Base-by-base conservation (phyloP, 2,329 filamentous ascomycete species). In the Xylaria sp. region DNA sequence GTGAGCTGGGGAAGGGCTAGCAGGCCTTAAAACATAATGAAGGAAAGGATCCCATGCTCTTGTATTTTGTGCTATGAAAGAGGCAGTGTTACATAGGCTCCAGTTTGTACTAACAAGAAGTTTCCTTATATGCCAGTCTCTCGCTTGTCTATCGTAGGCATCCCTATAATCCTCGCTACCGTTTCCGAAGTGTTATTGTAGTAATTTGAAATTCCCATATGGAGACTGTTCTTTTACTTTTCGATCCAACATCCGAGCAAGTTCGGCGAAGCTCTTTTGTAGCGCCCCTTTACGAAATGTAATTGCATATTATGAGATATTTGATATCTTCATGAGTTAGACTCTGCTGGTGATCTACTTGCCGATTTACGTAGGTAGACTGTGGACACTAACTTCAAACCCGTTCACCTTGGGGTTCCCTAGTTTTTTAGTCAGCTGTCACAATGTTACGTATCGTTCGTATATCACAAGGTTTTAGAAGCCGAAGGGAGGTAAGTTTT, bases 51-150 rank as follows among this genome's bases (percentile, higher is more conserved):
- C 56, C 56, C 19, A 65, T 57, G 64, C 68, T 70, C 70, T 71
- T 69, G 72, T 69, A 72, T 74, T 72, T 76, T 72, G 75, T 60
- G 71, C 71, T 74, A 72, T 71, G 57, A 63, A 27, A 71, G 60
- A 69, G 61, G 62, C 68, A 74, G 67, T 71, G 68, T 75, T 75
- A 74, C 71, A 75, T 74, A 75, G 71, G 67, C 69, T 73, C 58
- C 66, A 71, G 67, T 68, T 76, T 76, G 72, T 75, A 73, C 69
- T 71, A 75, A 57, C 32, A 53, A 72, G 66, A 70, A 68, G 73
- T 73, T 73, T 70, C 55, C 69, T 73, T 74, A 71, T 54, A 63
- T 19, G 58, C 34, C n/a, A 2, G 51, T 45, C 47, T 67, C 61
- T 63, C 7, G 17, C 42, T 47, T 8, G 17, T 19, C 17, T 47